These are phyloP conservation scores for Torulaspora gathmanii DNA, from an alignment of 805 yeast genomes.

Conservation along the genomic window DNA sequence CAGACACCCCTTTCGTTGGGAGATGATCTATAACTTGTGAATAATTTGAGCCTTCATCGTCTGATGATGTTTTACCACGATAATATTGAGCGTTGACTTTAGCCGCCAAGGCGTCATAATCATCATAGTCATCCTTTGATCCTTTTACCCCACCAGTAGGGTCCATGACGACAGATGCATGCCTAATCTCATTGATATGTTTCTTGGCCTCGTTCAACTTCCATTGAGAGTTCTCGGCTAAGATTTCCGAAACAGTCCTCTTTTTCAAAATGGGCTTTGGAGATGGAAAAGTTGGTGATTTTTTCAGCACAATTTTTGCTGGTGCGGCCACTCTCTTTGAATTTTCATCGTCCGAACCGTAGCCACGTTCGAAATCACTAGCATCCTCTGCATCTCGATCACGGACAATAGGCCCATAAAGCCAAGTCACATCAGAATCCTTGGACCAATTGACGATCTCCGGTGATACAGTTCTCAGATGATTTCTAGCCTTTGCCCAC, in stretches of 20 bases:
- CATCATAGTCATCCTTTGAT: conserved; percentile 28
- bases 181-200: conserved; percentile 43
- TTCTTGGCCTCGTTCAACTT: conserved; percentile 50
- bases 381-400: conserved; percentile 15
- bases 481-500: conserved; percentile 88
- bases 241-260: conserved; percentile 77
- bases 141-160: conserved; percentile 18
- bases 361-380: conserved; percentile 28
- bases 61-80: conserved; percentile 1
- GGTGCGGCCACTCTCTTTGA: conserved; percentile 29
- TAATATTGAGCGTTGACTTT: conserved; percentile 37
- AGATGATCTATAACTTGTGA: conserved; percentile 1
- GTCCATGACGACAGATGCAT: conserved; percentile 25
- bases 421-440: conserved; percentile 96
- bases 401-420: conserved; percentile 73
- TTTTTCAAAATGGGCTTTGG: conserved; percentile 86
- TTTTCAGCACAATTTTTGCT: conserved; percentile 10
- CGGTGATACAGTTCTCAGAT: conserved; percentile 78
- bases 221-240: conserved; percentile 37
- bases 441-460: conserved; percentile 93
- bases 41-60: background rate
- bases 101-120: conserved; percentile 35
- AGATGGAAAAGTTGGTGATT: conserved; percentile 22
- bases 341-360: conserved; percentile 40
- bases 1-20: background rate